Conservation (phyloP, 2,329 filamentous ascomycete species). For the Colletotrichum coccodes region DNA sequence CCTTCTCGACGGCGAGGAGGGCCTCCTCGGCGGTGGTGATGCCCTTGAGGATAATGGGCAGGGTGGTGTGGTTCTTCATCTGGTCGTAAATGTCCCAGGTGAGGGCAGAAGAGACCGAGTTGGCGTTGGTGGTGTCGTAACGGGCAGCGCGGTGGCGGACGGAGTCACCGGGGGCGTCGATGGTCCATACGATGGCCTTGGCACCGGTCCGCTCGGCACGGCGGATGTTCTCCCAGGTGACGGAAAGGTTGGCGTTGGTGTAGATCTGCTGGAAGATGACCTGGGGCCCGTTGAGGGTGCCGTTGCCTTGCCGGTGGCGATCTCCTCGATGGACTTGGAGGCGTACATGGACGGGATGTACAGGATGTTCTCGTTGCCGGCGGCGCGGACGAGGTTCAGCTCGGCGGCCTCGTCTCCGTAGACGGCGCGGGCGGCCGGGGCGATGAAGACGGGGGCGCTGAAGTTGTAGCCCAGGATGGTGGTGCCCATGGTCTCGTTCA, state of each 20-base stretch:
- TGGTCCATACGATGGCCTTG: slow-evolving; percentile 51
- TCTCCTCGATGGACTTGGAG: slow-evolving; percentile 46
- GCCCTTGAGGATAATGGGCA: slow-evolving; percentile 50
- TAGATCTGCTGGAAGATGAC: slow-evolving; percentile 46
- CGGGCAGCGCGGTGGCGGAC: slow-evolving; percentile 37
- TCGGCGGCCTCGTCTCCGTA: slow-evolving; percentile 56
- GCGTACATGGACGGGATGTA: slow-evolving; percentile 51
- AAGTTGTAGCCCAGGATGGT: slow-evolving; percentile 59
- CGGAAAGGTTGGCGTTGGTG: slow-evolving; percentile 41
- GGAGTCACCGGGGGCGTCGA: slow-evolving; percentile 41
- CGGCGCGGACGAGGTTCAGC: slow-evolving; percentile 57
- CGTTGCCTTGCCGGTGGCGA: slow-evolving; percentile 40
- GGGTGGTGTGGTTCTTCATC: slow-evolving; percentile 43
- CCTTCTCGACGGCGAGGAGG: slow-evolving; percentile 42
- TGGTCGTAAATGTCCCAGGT: slow-evolving; percentile 40
- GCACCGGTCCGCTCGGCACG: slow-evolving; percentile 45
- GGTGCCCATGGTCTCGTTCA: slow-evolving; percentile 48
- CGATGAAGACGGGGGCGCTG: slow-evolving; percentile 60
- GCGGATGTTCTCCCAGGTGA: slow-evolving; percentile 44
- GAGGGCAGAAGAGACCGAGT: slow-evolving; percentile 32
- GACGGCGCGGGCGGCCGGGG: slow-evolving; percentile 54
- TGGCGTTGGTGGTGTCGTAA: slow-evolving; percentile 35
- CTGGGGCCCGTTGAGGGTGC: slow-evolving; percentile 39
- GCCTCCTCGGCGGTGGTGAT: slow-evolving; percentile 51
- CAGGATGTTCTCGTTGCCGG: slow-evolving; percentile 55